These are phyloP conservation scores for Aristolochia contorta DNA, from an alignment of 164 flowering plant genomes.

Conservation along the genomic window DNA sequence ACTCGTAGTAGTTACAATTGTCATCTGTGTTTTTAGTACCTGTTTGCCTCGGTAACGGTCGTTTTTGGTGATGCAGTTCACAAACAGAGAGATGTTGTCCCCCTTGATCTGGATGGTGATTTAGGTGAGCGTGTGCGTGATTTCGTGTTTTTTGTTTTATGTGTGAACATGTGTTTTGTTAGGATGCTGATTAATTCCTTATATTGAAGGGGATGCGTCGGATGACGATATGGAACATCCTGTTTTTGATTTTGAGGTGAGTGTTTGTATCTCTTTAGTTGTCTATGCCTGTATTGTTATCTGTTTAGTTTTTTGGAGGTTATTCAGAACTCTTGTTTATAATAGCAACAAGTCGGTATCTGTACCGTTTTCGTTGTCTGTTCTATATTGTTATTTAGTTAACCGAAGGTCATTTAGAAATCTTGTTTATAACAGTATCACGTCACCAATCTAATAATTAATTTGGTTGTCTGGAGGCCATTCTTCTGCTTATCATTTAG, in stretches of 20 bases:
- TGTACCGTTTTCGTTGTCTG: neutral
- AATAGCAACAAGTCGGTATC: neutral
- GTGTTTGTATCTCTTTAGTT: neutral
- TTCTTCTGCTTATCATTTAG: no score
- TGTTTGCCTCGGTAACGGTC: neutral
- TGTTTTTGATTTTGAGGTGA: constrained; percentile 60
- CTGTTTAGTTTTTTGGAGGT: no score
- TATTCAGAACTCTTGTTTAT: no score
- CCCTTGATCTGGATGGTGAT: constrained; percentile 51
- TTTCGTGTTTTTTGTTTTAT: neutral
- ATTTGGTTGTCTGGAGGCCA: no score
- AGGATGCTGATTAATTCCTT: neutral
- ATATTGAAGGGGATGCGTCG: constrained; percentile 21
- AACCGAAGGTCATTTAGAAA: no score
- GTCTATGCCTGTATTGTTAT: neutral
- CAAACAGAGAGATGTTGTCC: constrained; percentile 72
- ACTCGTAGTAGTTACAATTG: neutral
- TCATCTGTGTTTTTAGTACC: neutral
- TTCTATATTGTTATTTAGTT: neutral
- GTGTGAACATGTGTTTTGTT: neutral
- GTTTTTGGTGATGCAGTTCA: constrained; percentile 44
- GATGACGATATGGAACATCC: constrained; percentile 71
- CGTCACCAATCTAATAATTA: no score
- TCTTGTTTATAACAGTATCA: no score
- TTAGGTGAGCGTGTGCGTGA: constrained; percentile 7